Conservation (phyloP, 192 early-diverging fungal species). For the Podila minutissima region DNA sequence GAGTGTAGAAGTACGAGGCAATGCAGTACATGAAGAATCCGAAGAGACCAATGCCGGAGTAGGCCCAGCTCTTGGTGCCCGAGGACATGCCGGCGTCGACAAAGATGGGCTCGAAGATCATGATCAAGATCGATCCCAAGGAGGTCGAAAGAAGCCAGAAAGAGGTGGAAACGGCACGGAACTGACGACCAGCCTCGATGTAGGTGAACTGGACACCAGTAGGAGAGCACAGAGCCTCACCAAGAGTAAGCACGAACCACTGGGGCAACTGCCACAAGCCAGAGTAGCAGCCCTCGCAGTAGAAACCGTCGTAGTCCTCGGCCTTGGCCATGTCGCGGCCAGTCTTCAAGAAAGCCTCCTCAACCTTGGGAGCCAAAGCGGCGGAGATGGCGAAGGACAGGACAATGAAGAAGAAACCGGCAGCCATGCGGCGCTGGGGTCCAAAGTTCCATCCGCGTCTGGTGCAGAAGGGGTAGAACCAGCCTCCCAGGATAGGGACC, state of each 20-base stretch:
- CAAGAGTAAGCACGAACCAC: slow-evolving; percentile 66
- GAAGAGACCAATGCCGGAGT: slow-evolving; percentile 46
- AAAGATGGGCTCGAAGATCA: slow-evolving; percentile 44
- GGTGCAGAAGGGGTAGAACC: background rate
- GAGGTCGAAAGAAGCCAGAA: slow-evolving; percentile 64
- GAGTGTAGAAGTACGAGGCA: slow-evolving; percentile 27
- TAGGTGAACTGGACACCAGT: slow-evolving; percentile 74
- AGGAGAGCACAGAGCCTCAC: slow-evolving; percentile 66
- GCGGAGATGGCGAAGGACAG: slow-evolving; percentile 9
- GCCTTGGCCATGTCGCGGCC: slow-evolving; percentile 4
- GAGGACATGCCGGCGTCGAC: background rate
- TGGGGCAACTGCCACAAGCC: slow-evolving; percentile 54
- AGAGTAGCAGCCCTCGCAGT: slow-evolving; percentile 41
- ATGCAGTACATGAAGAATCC: slow-evolving; percentile 43
- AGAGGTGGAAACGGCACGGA: slow-evolving; percentile 62
- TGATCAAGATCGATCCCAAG: slow-evolving; percentile 53
- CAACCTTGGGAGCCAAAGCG: slow-evolving; percentile 26
- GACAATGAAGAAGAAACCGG: background rate
- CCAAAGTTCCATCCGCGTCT: background rate
- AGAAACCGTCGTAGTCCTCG: slow-evolving; percentile 20
- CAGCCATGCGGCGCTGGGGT: slow-evolving; percentile 39
- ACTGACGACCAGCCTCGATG: slow-evolving; percentile 69
- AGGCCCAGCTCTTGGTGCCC: slow-evolving; percentile 29
- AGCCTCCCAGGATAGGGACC: slow-evolving; percentile 58
- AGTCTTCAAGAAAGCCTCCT: slow-evolving; percentile 13